Base-by-base conservation (phyloP, 1,284 basidiomycete genomes). In the Takashimella tepidaria region DNA sequence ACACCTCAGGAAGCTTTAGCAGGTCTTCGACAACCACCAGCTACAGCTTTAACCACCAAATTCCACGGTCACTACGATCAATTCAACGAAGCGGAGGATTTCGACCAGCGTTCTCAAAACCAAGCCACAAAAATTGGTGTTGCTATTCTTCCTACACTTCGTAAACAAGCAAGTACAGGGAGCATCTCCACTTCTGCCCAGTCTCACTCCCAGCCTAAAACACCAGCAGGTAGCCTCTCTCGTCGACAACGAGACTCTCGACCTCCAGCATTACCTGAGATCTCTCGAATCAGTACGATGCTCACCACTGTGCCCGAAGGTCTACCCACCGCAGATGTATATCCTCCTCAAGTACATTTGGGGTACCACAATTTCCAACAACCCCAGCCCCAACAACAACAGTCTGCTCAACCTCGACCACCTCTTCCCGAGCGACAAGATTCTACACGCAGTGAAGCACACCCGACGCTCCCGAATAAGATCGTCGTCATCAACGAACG, bases 1-100 rank as follows among this genome's bases (percentile, higher is more conserved):
- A 67, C 61, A 2, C 67, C 67, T 5, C 48, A 56, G 20, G 67
- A 69, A 24, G 67, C 67, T 8, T 16, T 37, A 37, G 31, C 31
- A 8, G 31, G 31, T 8, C 31, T 37, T 16, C 8, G 31, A 37
- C 10, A 37, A 8, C 31, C 31, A 37, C 31, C 31, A 37, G 31
- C 31, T 37, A 37, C 31, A 8, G 31, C 31, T 16, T 8, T 37
- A 8, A 37, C 31, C 16, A 37, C 31, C 31, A 8, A 8, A 8
- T 8, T 16, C 8, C 16, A 8, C 10, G 16, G 31, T 8, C 16
- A 8, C 31, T 16, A 16, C 10, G 16, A 37, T 16, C 10, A 16
- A 8, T 8, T 8, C 8, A 16, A 37, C 31, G 31, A 37, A 16
- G 8, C 16, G 8, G 31, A 37, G 31, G 16, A 37, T 16, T 8